These are phyloP conservation scores for Bryum argenteum DNA, from an alignment of 225 moss, liverwort and hornwort species.

Conservation along the genomic window DNA sequence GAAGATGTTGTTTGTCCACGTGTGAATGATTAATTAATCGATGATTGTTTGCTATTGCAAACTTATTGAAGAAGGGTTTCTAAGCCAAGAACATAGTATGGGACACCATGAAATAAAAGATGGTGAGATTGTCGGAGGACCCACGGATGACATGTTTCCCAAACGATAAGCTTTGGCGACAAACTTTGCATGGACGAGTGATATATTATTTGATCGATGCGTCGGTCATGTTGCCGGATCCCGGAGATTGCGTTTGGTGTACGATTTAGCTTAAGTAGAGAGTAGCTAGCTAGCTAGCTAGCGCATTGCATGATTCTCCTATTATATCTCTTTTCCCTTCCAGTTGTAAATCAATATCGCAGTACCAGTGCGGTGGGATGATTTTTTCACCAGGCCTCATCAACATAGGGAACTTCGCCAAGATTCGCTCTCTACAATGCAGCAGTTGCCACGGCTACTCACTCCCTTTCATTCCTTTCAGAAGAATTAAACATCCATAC, in stretches of 20 bases:
- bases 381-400: constrained; percentile 35
- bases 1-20: not conserved
- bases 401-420: constrained; percentile 41
- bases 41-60: not conserved
- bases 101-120: constrained; percentile 22
- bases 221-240: constrained; percentile 33
- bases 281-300: too few relatives aligned
- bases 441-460: too few relatives aligned
- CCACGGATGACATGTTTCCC: constrained; percentile 31
- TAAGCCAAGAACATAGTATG: constrained; percentile 5
- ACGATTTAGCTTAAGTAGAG: too few relatives aligned
- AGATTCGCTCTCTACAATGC: constrained; percentile 24
- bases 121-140: constrained; percentile 9
- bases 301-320: not conserved
- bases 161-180: constrained; percentile 40
- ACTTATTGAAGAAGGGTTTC: not conserved
- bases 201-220: constrained; percentile 26
- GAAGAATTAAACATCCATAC: not conserved
- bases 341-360: constrained; percentile 19
- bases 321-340: not conserved
- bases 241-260: constrained; percentile 23
- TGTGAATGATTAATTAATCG: not conserved
- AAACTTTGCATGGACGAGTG: constrained; percentile 34
- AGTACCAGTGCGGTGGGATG: constrained; percentile 14
- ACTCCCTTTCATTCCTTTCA: not conserved